Base-by-base conservation (phyloP, 1,139 yeast species). In the Taphrina wiesneri region DNA sequence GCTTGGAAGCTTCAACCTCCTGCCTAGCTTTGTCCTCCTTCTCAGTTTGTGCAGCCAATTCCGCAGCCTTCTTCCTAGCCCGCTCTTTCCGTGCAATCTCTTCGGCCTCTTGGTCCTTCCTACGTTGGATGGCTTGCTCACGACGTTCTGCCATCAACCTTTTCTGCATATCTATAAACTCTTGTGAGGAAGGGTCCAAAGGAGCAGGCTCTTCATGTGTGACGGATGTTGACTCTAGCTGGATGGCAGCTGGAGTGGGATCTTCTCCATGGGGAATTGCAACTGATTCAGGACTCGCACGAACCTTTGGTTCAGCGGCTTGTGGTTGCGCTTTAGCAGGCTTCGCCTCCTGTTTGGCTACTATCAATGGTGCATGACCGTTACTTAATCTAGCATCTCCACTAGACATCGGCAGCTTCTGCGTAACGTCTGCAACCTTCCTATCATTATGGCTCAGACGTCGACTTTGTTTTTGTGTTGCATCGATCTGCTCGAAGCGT, bases 401-500 rank as follows among this genome's bases (percentile, higher is more conserved):
- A 23, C 49, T 36, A 15, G 25, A 9, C 11, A 25, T 13, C 6
- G 46, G 23, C 21, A 23, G 6, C 15, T 17, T 17, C 21, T 25
- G 46, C 17, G 34, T 47, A 23, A 28, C 25, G 30, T 43, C 52
- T 15, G 28, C 7, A 1, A 21, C 21, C 23, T 25, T 39, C 13
- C 59, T n/a, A 13, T 60, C 64, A 32, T 36, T 45, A 19, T 60
- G 64, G 25, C 56, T 45, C 2, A 41, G 51, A 2, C 64, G 56
- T 9, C 65, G 53, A 28, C 30, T 46, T 30, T 13, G 32, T 21
- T 46, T 63, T 7, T 41, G 47, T 11, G 63, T n/a, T 2, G 59
- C 49, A 34, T 65, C 67, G 15, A 65, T 63, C 25, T 62, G 56
- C 41, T 65, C 67, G 32, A 65, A 63, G 13, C 63, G 57, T 7